phyloP scores from a whole-genome alignment of 176 grass and related monocot species.

The Cocos nucifera region DNA sequence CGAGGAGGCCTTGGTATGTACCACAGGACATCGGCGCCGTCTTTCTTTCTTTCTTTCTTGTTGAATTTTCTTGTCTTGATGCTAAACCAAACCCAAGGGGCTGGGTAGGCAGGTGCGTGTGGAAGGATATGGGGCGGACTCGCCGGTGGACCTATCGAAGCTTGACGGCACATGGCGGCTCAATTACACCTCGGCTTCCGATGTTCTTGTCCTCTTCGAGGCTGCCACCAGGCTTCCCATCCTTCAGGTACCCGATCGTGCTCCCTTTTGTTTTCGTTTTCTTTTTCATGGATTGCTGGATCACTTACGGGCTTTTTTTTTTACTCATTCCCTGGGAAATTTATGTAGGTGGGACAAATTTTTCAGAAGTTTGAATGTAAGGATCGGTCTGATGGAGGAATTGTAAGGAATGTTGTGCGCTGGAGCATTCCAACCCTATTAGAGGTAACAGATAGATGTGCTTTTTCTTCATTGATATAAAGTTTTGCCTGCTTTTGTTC shows the following conservation, averaged over 20 bases:
- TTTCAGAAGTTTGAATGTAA: constrained; percentile 97
- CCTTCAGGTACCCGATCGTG: constrained; percentile 36
- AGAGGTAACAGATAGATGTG: constrained; percentile 42
- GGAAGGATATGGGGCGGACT: constrained; percentile 53
- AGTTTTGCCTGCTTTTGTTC: too few species aligned
- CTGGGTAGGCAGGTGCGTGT: constrained; percentile 44
- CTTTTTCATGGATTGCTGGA: too few species aligned
- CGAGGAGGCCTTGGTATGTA: constrained; percentile 67
- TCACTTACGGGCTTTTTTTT: too few species aligned
- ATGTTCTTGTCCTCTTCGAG: constrained; percentile 82
- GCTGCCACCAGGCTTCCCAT: constrained; percentile 66
- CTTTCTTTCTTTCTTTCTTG: too few species aligned
- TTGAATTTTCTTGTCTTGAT: too few species aligned
- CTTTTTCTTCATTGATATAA: too few species aligned
- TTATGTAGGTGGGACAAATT: constrained; percentile 70
- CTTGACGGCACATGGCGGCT: constrained; percentile 92
- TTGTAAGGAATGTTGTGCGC: constrained; percentile 77
- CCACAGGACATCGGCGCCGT: too few species aligned
- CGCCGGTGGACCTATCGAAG: constrained; percentile 42
- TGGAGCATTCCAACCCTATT: constrained; percentile 80
- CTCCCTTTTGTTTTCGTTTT: neutral
- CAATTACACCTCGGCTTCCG: constrained; percentile 77
- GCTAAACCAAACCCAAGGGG: too few species aligned
- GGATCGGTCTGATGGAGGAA: constrained; percentile 43
- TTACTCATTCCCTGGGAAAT: neutral